These are phyloP conservation scores for Cryphonectria naterciae DNA, from an alignment of 2,329 filamentous ascomycete genomes.

Conservation along the genomic window DNA sequence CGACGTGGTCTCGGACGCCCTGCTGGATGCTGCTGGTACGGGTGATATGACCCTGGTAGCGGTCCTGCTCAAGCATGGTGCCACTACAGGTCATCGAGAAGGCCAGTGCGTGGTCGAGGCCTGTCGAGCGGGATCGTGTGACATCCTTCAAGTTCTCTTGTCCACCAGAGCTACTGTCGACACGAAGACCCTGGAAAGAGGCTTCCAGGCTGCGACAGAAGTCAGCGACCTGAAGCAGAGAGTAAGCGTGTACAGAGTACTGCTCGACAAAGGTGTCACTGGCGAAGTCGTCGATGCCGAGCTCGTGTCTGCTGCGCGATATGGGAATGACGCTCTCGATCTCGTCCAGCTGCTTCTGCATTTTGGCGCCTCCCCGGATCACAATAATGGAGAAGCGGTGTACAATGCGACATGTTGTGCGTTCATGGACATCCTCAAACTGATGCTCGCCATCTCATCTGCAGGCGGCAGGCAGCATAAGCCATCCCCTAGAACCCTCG, in stretches of 20 bases:
- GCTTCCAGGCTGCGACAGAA: constrained; percentile 60
- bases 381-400: constrained; percentile 58
- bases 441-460: constrained; percentile 54
- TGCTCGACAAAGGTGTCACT: constrained; percentile 54
- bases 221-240: constrained; percentile 54
- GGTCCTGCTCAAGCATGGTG: constrained; percentile 56
- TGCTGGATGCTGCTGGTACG: constrained; percentile 56
- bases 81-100: constrained; percentile 53
- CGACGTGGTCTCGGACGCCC: constrained; percentile 51
- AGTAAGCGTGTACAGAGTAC: constrained; percentile 53
- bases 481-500: constrained; percentile 52
- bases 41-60: constrained; percentile 56
- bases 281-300: constrained; percentile 58
- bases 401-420: constrained; percentile 58
- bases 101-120: constrained; percentile 60
- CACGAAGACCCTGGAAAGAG: constrained; percentile 50
- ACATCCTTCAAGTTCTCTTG: constrained; percentile 56
- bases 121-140: constrained; percentile 53
- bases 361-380: constrained; percentile 59
- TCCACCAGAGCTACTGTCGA: constrained; percentile 44
- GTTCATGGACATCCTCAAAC: constrained; percentile 52
- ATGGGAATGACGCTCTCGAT: constrained; percentile 51
- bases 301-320: constrained; percentile 56
- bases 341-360: constrained; percentile 55
- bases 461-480: constrained; percentile 48